Evolutionary conservation across 164 flowering plant species (phyloP), one percentile per base, ranked within the genome.

Genomic region (Tinospora cordifolia): DNA sequence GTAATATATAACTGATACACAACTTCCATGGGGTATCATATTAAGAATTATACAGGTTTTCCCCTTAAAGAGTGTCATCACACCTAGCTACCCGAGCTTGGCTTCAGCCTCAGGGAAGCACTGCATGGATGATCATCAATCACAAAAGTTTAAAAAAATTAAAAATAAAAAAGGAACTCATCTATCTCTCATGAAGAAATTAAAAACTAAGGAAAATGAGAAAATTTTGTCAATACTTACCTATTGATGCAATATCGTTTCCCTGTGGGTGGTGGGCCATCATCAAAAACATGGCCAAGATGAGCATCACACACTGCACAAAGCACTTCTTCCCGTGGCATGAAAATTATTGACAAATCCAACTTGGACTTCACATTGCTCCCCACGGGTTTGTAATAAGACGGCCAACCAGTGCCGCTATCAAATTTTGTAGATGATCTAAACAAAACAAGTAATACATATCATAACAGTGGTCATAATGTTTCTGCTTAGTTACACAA

Each of bases 401-500:
- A 93, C 68, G 98, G 97, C 97, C 98, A 91, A 51, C 98, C 98
- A 44, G 98, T 93, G 72, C 98, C 97, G 67, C 98, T 91, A 72
- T 93, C 96, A 73, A 93, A 93, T 72, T 93, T 93, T 19, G 98
- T 90, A 8, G 88, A 81, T 71, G 98, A 93, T 75, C 98, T 93
- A 75, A 3, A 72, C 11, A 75, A 13, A 75, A 36, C 27, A 71
- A 27, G 19, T 30, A 4, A 11, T 5, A 3, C 2, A 58, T n/a
- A 40, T 65, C 26, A 77, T n/a, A n/a, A n/a, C n/a, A n/a, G n/a
- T n/a, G n/a, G n/a, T n/a, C n/a, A n/a, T n/a, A n/a, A n/a, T n/a
- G 67, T 38, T 38, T 8, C 22, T 54, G 9, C 0, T 3, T n/a
- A 21, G 24, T 54, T 15, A 2, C 22, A 8, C 21, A 19, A n/a